phyloP scores from a whole-genome alignment of 2,329 filamentous ascomycete genomes.

The Fusarium subtropicale region DNA sequence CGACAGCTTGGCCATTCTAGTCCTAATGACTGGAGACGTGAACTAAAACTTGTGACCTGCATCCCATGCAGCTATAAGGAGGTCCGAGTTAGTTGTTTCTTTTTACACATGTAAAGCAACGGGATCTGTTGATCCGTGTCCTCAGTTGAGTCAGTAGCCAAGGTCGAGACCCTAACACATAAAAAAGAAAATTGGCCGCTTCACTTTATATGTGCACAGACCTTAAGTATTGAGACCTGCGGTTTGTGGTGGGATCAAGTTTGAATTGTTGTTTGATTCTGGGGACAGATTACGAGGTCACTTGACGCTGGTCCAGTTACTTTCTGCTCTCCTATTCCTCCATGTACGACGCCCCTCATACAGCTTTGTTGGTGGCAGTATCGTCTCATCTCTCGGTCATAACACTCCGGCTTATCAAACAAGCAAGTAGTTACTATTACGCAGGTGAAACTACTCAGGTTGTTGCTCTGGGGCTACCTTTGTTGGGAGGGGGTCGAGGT shows the following conservation, averaged over 20 bases:
- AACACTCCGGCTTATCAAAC: not conserved
- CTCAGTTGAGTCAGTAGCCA: not conserved
- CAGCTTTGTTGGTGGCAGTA: not conserved
- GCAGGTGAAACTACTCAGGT: not conserved
- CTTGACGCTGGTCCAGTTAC: not conserved
- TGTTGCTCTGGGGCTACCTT: not conserved
- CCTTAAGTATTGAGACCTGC: constrained; percentile 1
- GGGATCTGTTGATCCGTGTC: constrained; percentile 3
- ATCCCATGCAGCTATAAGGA: constrained; percentile 14
- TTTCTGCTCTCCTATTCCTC: not conserved
- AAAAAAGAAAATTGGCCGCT: constrained; percentile 3
- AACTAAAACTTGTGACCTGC: constrained; percentile 12
- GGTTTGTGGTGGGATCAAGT: not conserved
- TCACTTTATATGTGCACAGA: constrained; percentile 2
- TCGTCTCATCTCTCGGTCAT: not conserved
- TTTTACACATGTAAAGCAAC: not conserved
- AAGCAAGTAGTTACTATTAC: not conserved
- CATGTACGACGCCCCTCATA: not conserved
- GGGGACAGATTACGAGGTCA: not conserved
- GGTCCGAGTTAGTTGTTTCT: not conserved
- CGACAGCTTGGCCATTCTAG: constrained; percentile 32
- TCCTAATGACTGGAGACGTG: not conserved
- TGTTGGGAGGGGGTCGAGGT: not conserved
- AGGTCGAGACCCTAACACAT: not conserved
- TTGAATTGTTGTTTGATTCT: not conserved